These are phyloP conservation scores for Candida glaebosa DNA, from an alignment of 805 yeast genomes.

Conservation along the genomic window DNA sequence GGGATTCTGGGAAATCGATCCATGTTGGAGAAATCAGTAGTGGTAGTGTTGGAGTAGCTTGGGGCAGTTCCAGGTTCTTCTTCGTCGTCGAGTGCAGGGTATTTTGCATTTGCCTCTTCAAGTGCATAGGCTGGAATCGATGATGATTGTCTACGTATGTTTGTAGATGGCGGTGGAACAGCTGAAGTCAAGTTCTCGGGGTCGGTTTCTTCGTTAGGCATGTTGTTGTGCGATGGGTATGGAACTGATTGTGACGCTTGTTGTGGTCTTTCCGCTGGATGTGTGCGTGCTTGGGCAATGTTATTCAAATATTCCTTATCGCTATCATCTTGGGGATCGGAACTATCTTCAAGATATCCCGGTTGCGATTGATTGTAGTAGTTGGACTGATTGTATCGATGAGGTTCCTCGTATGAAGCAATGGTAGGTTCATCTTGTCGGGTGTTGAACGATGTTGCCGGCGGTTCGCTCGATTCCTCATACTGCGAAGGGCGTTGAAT, in stretches of 20 bases:
- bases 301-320: conserved; percentile 2
- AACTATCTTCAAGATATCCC: conserved; percentile 1
- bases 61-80: background rate
- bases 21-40: conserved; percentile 4
- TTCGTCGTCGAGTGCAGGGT: conserved; percentile 10
- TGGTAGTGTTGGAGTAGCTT: background rate
- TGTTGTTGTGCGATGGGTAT: background rate
- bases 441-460: conserved; percentile 1
- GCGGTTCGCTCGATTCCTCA: background rate
- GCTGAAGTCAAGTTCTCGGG: background rate
- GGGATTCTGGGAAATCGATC: conserved; percentile 3
- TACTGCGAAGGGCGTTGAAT: background rate
- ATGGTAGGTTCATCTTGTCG: background rate
- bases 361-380: conserved; percentile 2
- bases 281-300: background rate
- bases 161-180: background rate
- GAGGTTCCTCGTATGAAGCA: background rate
- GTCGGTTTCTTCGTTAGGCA: conserved; percentile 1
- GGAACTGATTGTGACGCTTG: background rate
- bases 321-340: conserved; percentile 4
- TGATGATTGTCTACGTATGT: conserved; percentile 9
- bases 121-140: conserved; percentile 9
- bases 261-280: background rate
- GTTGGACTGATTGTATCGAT: background rate
- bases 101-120: conserved; percentile 11